Base-by-base conservation (phyloP, 129 eudicot genomes). In the Centrapalus pauciflorus region DNA sequence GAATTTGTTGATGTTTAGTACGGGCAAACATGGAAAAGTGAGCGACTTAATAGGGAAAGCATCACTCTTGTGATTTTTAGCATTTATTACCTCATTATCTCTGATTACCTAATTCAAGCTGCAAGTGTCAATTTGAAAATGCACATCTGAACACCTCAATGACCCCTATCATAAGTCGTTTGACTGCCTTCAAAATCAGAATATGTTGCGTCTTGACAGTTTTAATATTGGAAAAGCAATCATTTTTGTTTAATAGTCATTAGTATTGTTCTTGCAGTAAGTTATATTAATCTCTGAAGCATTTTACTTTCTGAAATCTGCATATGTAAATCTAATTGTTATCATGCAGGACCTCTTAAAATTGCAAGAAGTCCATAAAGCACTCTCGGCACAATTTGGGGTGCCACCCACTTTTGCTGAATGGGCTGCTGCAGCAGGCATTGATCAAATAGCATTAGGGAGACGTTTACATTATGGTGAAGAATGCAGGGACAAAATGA, bases 391-490 rank as follows among this genome's bases (percentile, higher is more conserved):
- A 62, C 87, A 85, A 28, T 81, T 34, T 62, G 98, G 91, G 41
- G 77, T 64, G 35, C 76, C 80, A 56, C 96, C 96, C 38, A 81
- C 85, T 71, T 72, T 81, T 76, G 68, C 79, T 25, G 96, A 88
- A 66, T 92, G 98, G 98, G 96, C 96, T 51, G 77, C 75, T 50
- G 98, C 96, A 50, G 95, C 85, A 26, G 85, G 91, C 61, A 73
- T 76, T 61, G 96, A 92, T 76, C 91, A 81, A 71, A 73, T 72
- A 69, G 80, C 81, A 32, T 67, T 92, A 51, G 88, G 89, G 57
- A 71, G 75, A 75, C 90, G 82, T 13, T 23, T 92, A 72, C 86
- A 78, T 34, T 58, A 92, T 80, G 98, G 98, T 60, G 70, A 59
- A 41, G 78, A 69, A 14, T 92, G 98, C 83, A 92, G 88, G 81